Evolutionary conservation across 805 yeast species (phyloP).

Genomic region (Candida corydali): DNA sequence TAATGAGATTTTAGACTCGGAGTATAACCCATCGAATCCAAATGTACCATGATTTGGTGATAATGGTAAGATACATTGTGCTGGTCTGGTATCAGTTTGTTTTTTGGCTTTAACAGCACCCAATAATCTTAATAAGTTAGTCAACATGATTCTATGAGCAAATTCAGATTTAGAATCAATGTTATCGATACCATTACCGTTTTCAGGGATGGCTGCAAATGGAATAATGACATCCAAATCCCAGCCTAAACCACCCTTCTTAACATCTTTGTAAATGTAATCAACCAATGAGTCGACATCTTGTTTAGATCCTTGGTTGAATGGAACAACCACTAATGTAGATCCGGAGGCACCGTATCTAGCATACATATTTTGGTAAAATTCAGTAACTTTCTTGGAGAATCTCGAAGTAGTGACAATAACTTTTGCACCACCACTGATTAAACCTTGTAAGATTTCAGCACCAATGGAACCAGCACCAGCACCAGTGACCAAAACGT

Average conservation of each 20-base stretch:
- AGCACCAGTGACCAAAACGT: constrained; percentile 93
- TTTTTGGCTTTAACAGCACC: constrained; percentile 88
- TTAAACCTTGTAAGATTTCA: constrained; percentile 88
- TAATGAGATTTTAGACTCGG: constrained; percentile 92
- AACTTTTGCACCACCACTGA: constrained; percentile 97
- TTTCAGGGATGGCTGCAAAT: constrained; percentile 98
- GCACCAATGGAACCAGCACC: constrained; percentile 99
- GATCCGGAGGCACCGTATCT: constrained; percentile 92
- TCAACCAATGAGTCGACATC: constrained; percentile 84
- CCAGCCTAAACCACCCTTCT: constrained; percentile 95
- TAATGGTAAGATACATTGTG: constrained; percentile 92
- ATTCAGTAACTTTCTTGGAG: constrained; percentile 91
- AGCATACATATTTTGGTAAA: constrained; percentile 89
- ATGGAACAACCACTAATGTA: constrained; percentile 92
- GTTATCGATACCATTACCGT: constrained; percentile 90
- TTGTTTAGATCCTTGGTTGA: constrained; percentile 95
- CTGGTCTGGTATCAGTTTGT: constrained; percentile 90
- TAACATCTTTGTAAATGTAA: constrained; percentile 77
- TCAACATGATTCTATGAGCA: constrained; percentile 98
- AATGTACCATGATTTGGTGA: constrained; percentile 99
- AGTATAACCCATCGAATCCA: constrained; percentile 97
- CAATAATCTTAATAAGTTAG: constrained; percentile 86
- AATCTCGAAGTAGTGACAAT: constrained; percentile 94
- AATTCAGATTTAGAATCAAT: constrained; percentile 94
- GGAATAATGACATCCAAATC: constrained; percentile 95